Conservation (phyloP, 129 eudicot genomes). For the Sambucus nigra region DNA sequence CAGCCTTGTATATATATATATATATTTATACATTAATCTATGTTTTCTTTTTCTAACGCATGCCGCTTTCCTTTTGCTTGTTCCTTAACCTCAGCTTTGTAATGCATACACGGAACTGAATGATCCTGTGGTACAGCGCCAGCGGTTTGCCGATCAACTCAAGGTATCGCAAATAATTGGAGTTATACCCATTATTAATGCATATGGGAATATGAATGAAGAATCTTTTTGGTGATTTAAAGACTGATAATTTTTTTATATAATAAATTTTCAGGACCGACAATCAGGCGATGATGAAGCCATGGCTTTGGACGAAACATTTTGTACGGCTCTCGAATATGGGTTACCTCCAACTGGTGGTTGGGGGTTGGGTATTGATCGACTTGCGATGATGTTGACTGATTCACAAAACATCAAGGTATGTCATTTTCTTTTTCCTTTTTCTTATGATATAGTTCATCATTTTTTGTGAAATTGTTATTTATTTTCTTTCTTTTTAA, state of each 20-base stretch:
- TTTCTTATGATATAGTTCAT: background rate
- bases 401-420: constrained; percentile 97
- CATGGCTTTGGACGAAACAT: constrained; percentile 93
- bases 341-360: constrained; percentile 99
- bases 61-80: background rate
- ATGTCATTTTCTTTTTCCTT: background rate
- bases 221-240: too few relatives aligned
- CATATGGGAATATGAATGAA: background rate
- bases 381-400: constrained; percentile 81
- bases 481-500: too few relatives aligned
- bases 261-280: constrained; percentile 48
- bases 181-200: background rate
- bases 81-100: constrained; percentile 44
- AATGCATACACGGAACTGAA: constrained; percentile 95
- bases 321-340: constrained; percentile 81
- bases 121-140: constrained; percentile 95
- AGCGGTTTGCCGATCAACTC: constrained; percentile 89
- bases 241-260: background rate
- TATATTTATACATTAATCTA: too few relatives aligned
- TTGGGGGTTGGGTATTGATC: constrained; percentile 92
- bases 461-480: too few relatives aligned
- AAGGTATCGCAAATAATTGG: constrained; percentile 53
- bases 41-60: background rate
- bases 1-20: too few relatives aligned
- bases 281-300: constrained; percentile 99